Evolutionary conservation across 176 grass and related monocot genomes (phyloP), one percentile per base, ranked within the genome.

Genomic region (Cymbopogon citratus): DNA sequence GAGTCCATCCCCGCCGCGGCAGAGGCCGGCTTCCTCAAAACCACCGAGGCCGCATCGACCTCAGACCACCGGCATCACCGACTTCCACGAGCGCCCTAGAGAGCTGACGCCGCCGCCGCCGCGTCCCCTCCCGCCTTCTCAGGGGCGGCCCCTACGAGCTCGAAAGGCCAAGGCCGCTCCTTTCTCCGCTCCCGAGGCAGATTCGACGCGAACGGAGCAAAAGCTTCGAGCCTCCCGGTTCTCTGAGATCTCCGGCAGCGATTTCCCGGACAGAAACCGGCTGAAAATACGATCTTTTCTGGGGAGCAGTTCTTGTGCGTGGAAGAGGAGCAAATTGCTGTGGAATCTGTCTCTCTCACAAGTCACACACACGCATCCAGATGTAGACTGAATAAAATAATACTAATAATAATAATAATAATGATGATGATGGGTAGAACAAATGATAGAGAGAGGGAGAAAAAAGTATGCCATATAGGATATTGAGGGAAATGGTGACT

Each of bases 1-100:
- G 82, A 61, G 36, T 88, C 91, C 94, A 97, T 97, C 11, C 19
- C 12, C 57, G 48, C 56, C 64, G 63, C 54, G 63, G 59, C 25
- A 12, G 73, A 19, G 18, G 57, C 43, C 69, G 21, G 33, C 72
- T 12, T 13, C 77, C 46, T 54, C 5, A 57, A 71, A 63, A 54
- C 48, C 26, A 67, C 69, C 6, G 52, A 69, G 21, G 49, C 29
- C 11, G 29, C 39, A 12, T 70, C 40, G 25, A 16, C 39, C 33
- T 73, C 84, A 63, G 3, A 73, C 39, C 38, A 6, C 74, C 66
- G 25, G 28, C 81, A 80, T 69, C 71, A 52, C 31, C 52, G 29
- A 52, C 81, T 28, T 64, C 83, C 77, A 40, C 71, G 43, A 56
- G 11, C 13, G 62, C 63, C 43, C 77, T 49, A 66, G 28, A 78